Percentiles rank a stretch among this genome's conserved stretches.
These are phyloP conservation scores for Asparagopsis taxiformis DNA, from an alignment of 31 red algal genomes.

Conservation along the genomic window DNA sequence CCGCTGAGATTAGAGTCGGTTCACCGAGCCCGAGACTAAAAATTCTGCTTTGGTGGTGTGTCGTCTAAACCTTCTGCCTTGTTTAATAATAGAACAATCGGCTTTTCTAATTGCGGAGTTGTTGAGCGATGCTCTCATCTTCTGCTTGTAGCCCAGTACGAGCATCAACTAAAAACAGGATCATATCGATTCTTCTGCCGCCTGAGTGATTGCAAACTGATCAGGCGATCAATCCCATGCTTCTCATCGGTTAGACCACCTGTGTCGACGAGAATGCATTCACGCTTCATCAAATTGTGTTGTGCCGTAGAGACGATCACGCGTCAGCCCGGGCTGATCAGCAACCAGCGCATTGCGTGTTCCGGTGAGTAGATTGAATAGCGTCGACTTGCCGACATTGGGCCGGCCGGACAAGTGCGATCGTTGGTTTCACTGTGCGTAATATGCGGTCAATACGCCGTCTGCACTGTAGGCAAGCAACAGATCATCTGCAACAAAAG, in stretches of 20 bases:
- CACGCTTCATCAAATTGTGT: background rate
- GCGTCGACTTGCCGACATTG: slow-evolving; percentile 83
- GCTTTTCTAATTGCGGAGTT: background rate
- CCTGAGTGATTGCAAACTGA: background rate
- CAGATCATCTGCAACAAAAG: too few species aligned
- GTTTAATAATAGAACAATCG: background rate
- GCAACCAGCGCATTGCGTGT: slow-evolving; percentile 1
- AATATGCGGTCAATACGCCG: too few species aligned
- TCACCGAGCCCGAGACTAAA: too few species aligned
- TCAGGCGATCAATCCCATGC: background rate
- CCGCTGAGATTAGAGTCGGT: background rate
- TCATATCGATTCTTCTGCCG: slow-evolving; percentile 1
- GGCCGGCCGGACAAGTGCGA: slow-evolving; percentile 72
- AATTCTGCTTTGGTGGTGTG: background rate
- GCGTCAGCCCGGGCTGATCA: slow-evolving; percentile 8
- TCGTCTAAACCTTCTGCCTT: slow-evolving; percentile 3
- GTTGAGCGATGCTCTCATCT: slow-evolving; percentile 2
- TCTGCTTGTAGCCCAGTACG: background rate
- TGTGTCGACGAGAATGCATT: slow-evolving; percentile 2
- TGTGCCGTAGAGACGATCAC: background rate
- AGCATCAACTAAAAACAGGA: slow-evolving; percentile 11
- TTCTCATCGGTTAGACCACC: slow-evolving; percentile 1
- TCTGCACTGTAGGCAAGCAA: too few species aligned
- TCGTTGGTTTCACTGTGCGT: background rate
- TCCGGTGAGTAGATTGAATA: slow-evolving; percentile 68